Percentiles rank a stretch among this genome's conserved stretches.
phyloP scores from a whole-genome alignment of 257 asterid species.

The Ligustrum vulgare region DNA sequence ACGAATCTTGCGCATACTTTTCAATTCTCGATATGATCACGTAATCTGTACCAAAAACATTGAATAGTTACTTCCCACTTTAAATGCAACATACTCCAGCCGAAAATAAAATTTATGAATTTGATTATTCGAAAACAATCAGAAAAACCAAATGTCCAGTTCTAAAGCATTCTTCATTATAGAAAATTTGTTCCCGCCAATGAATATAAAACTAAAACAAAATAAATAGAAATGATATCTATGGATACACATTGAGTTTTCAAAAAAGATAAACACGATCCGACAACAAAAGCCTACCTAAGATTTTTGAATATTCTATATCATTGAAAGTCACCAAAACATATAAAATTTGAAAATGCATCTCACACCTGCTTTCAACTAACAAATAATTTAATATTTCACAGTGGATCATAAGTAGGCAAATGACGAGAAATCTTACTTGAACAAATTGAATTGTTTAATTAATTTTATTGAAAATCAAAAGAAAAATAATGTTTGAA shows the following conservation, averaged over 20 bases:
- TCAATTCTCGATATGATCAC: constrained; percentile 18
- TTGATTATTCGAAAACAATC: constrained; percentile 34
- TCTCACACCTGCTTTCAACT: constrained; percentile 32
- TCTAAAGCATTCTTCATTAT: constrained; percentile 30
- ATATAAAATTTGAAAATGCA: constrained; percentile 27
- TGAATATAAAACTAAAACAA: constrained; percentile 28
- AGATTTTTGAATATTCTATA: constrained; percentile 34
- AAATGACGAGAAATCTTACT: constrained; percentile 26
- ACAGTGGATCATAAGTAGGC: constrained; percentile 37
- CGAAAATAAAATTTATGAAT: constrained; percentile 31
- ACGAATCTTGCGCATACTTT: constrained; percentile 16
- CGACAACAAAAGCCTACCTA: constrained; percentile 61
- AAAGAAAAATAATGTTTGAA: background rate
- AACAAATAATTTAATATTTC: constrained; percentile 34
- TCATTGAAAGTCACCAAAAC: constrained; percentile 45
- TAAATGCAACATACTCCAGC: constrained; percentile 35
- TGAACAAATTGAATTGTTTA: constrained; percentile 5
- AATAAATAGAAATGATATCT: constrained; percentile 9
- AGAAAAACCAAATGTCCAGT: constrained; percentile 48
- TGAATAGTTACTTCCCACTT: constrained; percentile 31
- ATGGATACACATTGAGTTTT: constrained; percentile 28
- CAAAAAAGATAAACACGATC: constrained; percentile 24
- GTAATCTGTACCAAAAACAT: constrained; percentile 30
- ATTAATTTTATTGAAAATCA: constrained; percentile 7
- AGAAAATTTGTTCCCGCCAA: constrained; percentile 30